Evolutionary conservation across 805 yeast species (phyloP), one percentile per base, ranked within the genome.

Genomic region (Saccharomycopsis fermentans): DNA sequence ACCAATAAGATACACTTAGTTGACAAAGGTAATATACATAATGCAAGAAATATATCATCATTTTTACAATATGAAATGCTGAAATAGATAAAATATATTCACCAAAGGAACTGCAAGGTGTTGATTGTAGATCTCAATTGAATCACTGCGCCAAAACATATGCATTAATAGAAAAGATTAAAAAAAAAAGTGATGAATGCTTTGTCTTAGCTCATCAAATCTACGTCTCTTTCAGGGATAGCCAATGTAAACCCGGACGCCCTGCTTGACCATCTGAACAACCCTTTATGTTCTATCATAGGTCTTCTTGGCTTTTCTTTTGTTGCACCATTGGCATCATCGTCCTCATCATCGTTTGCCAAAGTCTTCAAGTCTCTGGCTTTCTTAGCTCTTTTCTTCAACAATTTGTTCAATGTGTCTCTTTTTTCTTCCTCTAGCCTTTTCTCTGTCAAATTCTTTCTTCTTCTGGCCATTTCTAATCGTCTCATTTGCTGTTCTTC

Each of bases 341-440:
- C 59, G 1, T 64, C 66, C 4, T 57, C 63, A 17, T 64, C 66
- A n/a, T 64, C 65, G 8, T 63, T 67, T 37, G 68, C 69, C 47
- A 66, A 61, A 4, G 60, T 51, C 34, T 67, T 70, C 2, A 65
- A 68, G 50, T 73, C 80, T 63, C 86, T 74, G 0, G 82, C 80
- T 68, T 86, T 86, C 54, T 81, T 82, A 0, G 97, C 96, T 63
- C 96, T 79, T 70, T 91, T 83, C 71, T 88, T 85, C 63, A 92
- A 75, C 63, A 92, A 74, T 69, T 88, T 89, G 69, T 92, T 92
- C 63, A 92, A 77, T 0, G 97, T 91, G 63, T 92, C 97, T 67
- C 84, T 81, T 69, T 94, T 94, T 70, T 94, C 98, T 69, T 89
- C 97, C 67, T 91, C 97, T 47, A 89, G 73, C 63, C 86, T 82